Percentiles rank a stretch among this genome's conserved stretches.
Evolutionary conservation across 2,329 filamentous ascomycete species (phyloP).

Genomic region (Colletotrichum lindemuthianum): DNA sequence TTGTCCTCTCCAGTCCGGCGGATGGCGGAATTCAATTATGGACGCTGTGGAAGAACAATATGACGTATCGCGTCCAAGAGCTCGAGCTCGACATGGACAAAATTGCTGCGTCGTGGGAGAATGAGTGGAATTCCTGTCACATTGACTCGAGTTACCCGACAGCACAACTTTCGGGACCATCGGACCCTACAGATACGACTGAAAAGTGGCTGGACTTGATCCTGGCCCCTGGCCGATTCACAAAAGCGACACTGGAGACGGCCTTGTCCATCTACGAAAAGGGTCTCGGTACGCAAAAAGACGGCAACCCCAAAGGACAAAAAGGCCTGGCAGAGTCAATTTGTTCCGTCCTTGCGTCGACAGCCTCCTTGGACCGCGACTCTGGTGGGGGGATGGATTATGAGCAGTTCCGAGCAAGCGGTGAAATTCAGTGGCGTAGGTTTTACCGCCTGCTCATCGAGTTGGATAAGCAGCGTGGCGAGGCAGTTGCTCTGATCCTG

Average conservation of each 20-base stretch:
- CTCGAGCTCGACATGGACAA: constrained; percentile 78
- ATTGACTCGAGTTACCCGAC: constrained; percentile 66
- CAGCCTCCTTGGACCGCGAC: constrained; percentile 71
- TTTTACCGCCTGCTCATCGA: constrained; percentile 89
- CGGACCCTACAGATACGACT: constrained; percentile 74
- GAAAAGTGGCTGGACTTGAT: constrained; percentile 90
- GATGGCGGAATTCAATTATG: constrained; percentile 72
- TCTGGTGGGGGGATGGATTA: constrained; percentile 77
- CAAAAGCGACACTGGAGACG: constrained; percentile 81
- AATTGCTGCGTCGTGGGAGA: constrained; percentile 69
- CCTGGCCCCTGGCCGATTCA: constrained; percentile 85
- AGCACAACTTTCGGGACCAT: constrained; percentile 67
- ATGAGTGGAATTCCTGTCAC: constrained; percentile 76
- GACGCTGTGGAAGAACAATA: constrained; percentile 88
- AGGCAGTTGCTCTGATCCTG: constrained; percentile 80
- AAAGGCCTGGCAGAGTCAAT: constrained; percentile 79
- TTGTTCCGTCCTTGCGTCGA: constrained; percentile 75
- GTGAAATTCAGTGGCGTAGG: constrained; percentile 86
- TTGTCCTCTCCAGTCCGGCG: constrained; percentile 67
- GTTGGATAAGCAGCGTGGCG: constrained; percentile 85
- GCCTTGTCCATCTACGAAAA: constrained; percentile 84
- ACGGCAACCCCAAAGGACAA: constrained; percentile 53
- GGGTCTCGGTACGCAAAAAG: constrained; percentile 58
- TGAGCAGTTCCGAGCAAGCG: constrained; percentile 76
- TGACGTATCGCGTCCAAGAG: constrained; percentile 78